These are phyloP conservation scores for Phaseolus lunatus DNA, from an alignment of 306 rosid species.

Conservation along the genomic window DNA sequence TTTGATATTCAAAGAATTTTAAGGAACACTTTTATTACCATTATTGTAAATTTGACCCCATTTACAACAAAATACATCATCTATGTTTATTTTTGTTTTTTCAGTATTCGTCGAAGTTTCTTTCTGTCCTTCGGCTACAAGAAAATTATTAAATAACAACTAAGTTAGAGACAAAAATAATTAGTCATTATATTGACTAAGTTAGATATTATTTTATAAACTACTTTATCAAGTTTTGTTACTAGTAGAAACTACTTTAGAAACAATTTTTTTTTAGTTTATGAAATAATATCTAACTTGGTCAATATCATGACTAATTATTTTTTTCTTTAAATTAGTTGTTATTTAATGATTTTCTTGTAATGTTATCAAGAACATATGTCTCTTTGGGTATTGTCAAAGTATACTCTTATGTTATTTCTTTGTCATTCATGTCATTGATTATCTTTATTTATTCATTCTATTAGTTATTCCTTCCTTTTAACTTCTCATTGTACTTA, in stretches of 20 bases:
- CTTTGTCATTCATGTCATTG: constrained; percentile 20
- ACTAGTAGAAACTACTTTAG: too few relatives aligned
- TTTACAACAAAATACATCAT: not conserved
- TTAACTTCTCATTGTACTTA: constrained; percentile 1
- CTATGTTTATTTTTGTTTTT: not conserved
- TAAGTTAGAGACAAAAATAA: too few relatives aligned
- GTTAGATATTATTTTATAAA: too few relatives aligned
- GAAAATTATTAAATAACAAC: too few relatives aligned
- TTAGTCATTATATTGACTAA: too few relatives aligned
- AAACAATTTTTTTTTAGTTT: too few relatives aligned
- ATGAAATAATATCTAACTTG: too few relatives aligned
- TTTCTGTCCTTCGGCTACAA: not conserved
- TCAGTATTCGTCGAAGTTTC: not conserved
- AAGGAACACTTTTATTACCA: not conserved
- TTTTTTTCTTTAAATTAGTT: too few relatives aligned
- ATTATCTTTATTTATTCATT: not conserved
- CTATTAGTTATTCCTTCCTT: constrained; percentile 18
- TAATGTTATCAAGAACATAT: not conserved
- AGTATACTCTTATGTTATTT: constrained; percentile 6
- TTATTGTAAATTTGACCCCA: not conserved
- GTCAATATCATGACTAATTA: too few relatives aligned
- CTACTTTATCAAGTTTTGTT: too few relatives aligned
- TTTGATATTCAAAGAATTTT: constrained; percentile 21
- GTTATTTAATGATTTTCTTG: too few relatives aligned
- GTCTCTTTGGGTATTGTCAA: not conserved